Percentiles rank a stretch among this genome's conserved stretches.
These are phyloP conservation scores for Mycena latifolia DNA, from an alignment of 768 basidiomycete genomes.

Conservation along the genomic window DNA sequence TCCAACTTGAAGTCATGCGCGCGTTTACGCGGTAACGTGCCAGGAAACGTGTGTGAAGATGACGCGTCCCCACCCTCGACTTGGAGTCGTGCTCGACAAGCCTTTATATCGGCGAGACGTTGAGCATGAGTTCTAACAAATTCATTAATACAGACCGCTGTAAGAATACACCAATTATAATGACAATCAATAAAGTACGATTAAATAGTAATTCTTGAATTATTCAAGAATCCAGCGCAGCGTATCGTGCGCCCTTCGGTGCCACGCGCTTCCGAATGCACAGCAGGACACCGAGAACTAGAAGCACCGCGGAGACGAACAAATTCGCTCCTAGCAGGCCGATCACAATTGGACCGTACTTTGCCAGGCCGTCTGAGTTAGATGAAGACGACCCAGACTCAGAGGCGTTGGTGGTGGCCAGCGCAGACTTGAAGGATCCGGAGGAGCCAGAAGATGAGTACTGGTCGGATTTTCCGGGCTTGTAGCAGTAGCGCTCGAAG, in stretches of 20 bases:
- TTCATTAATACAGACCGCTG: too few species aligned
- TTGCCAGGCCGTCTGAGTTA: not conserved
- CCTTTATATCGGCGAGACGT: too few species aligned
- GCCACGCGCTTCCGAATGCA: constrained; percentile 5
- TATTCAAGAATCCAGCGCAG: constrained; percentile 14
- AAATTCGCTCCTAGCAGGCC: constrained; percentile 20
- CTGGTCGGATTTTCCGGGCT: constrained; percentile 3
- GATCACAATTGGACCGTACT: constrained; percentile 21
- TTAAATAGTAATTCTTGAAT: not conserved
- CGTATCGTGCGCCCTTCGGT: not conserved
- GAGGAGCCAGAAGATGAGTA: not conserved
- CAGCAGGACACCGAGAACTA: constrained; percentile 7
- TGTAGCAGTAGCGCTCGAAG: constrained; percentile 48
- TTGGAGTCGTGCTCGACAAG: too few species aligned
- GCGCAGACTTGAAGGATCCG: too few species aligned
- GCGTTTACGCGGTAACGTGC: not conserved
- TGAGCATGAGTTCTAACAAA: too few species aligned
- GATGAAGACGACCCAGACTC: constrained; percentile 3
- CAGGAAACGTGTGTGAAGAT: not conserved
- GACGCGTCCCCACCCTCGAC: too few species aligned
- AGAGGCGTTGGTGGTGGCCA: not conserved
- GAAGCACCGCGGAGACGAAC: constrained; percentile 2
- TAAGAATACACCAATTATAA: too few species aligned
- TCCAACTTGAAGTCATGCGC: not conserved
- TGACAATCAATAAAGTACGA: too few species aligned